These are phyloP conservation scores for Micractinium conductrix DNA, from an alignment of 139 green algal species.

Conservation along the genomic window DNA sequence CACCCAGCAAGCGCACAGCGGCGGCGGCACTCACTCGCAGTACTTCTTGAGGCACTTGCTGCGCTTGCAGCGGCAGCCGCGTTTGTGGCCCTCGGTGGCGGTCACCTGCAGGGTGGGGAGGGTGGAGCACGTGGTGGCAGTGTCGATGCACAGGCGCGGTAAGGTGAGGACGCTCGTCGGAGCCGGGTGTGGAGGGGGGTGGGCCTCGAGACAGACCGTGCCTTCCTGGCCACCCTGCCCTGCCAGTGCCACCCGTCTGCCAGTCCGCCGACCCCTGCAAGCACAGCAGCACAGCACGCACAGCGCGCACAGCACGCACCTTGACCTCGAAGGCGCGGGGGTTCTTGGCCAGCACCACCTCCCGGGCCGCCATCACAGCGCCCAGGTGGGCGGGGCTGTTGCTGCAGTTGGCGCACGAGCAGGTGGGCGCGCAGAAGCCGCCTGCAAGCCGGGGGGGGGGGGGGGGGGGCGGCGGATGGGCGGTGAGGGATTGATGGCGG, in stretches of 20 bases:
- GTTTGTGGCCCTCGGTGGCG: constrained; percentile 64
- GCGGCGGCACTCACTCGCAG: too few species aligned
- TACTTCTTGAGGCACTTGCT: constrained; percentile 76
- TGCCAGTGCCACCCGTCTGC: too few species aligned
- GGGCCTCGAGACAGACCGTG: too few species aligned
- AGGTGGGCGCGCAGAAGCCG: constrained; percentile 55
- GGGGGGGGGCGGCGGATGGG: background rate
- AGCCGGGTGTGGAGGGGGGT: too few species aligned
- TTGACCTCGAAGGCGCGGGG: constrained; percentile 78
- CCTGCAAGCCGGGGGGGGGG: constrained; percentile 5
- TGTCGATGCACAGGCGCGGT: background rate
- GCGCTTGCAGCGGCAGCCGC: constrained; percentile 82
- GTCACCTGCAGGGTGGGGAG: constrained; percentile 20
- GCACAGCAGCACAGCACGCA: too few species aligned
- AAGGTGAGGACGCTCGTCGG: background rate
- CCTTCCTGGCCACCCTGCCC: too few species aligned
- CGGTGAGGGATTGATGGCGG: background rate
- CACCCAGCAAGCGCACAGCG: too few species aligned
- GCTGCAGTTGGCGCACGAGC: constrained; percentile 72
- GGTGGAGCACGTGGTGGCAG: background rate
- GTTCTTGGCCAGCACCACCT: constrained; percentile 59
- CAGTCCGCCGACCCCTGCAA: too few species aligned
- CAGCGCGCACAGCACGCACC: too few species aligned
- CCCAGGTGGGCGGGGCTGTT: constrained; percentile 55
- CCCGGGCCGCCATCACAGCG: constrained; percentile 28